Conservation (phyloP, 805 yeast genomes). For the Cyberlindnera nakhonratchasimensis region DNA sequence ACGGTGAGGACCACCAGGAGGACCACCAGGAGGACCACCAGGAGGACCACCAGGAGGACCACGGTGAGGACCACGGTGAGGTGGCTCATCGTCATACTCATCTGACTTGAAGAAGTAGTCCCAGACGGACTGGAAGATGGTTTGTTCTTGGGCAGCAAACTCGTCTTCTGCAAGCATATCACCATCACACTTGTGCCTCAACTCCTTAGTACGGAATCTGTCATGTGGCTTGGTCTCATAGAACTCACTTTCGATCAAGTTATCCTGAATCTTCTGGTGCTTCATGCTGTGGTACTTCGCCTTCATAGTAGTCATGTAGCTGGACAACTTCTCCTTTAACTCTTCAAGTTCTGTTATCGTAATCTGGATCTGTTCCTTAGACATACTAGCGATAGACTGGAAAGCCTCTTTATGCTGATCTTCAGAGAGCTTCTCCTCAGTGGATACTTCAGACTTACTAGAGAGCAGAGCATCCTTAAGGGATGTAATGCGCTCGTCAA, state of each 20-base stretch:
- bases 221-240: conserved; percentile 2
- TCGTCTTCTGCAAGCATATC: background rate
- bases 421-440: too few relatives aligned
- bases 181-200: background rate
- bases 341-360: conserved; percentile 1
- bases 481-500: background rate
- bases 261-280: background rate
- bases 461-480: background rate
- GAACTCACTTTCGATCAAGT: background rate
- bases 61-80: background rate
- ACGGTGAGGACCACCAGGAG: too few relatives aligned
- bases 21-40: too few relatives aligned
- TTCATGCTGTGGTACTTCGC: background rate
- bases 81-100: background rate
- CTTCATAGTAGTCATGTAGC: background rate
- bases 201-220: conserved; percentile 3
- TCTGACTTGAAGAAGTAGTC: conserved; percentile 6
- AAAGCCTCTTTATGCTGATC: conserved; percentile 1
- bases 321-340: conserved; percentile 1
- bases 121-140: conserved; percentile 1
- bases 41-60: too few relatives aligned
- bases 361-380: conserved; percentile 6
- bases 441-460: background rate
- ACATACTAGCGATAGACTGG: conserved; percentile 1
- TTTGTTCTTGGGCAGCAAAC: background rate